These are phyloP conservation scores for Pichia inconspicua DNA, from an alignment of 1,139 yeast species.

Conservation along the genomic window DNA sequence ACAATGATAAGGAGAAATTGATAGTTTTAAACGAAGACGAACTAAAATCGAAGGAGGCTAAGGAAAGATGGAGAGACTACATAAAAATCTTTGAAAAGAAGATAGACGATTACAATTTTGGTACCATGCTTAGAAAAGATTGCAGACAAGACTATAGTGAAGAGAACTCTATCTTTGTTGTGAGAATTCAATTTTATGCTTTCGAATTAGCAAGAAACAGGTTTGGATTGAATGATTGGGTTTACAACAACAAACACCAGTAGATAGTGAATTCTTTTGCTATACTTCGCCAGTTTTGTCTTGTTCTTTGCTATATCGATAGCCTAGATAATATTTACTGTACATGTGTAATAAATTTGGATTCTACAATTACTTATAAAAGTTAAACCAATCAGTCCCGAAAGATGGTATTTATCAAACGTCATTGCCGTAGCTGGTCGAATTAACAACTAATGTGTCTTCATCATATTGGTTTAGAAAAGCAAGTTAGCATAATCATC, in stretches of 20 bases:
- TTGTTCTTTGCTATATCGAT: background rate
- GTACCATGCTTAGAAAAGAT: slow-evolving; percentile 77
- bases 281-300: no score
- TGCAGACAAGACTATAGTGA: slow-evolving; percentile 71
- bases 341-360: background rate
- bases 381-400: slow-evolving; percentile 39
- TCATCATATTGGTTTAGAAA: slow-evolving; percentile 15
- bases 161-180: slow-evolving; percentile 79
- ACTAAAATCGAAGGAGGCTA: slow-evolving; percentile 74
- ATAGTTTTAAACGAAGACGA: slow-evolving; percentile 62
- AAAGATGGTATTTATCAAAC: slow-evolving; percentile 95
- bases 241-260: slow-evolving; percentile 22
- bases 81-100: slow-evolving; percentile 72
- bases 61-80: slow-evolving; percentile 85
- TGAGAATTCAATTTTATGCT: slow-evolving; percentile 90
- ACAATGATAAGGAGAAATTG: slow-evolving; percentile 47
- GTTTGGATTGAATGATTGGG: slow-evolving; percentile 90
- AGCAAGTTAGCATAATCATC: background rate
- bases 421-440: slow-evolving; percentile 88
- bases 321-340: no score
- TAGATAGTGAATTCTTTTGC: no score
- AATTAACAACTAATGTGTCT: slow-evolving; percentile 29
- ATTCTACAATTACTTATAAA: background rate
- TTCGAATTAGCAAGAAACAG: slow-evolving; percentile 91
- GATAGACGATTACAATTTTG: slow-evolving; percentile 88